Evolutionary conservation across 768 basidiomycete genomes (phyloP).

Genomic region (Tricholoma furcatifolium): DNA sequence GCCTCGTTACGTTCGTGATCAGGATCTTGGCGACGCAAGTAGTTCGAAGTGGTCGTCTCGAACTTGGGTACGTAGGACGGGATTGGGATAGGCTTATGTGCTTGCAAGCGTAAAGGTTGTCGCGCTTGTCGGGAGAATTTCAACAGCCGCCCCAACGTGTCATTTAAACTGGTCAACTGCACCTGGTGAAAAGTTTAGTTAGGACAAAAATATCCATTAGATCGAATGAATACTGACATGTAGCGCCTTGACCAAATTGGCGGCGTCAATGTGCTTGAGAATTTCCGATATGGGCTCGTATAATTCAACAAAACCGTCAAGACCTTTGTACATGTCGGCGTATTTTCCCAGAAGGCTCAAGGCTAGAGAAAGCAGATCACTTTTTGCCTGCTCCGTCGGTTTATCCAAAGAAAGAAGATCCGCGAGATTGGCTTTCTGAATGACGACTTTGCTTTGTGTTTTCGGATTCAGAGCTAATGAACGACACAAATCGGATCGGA

Average conservation of each 20-base stretch:
- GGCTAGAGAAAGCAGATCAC: slow-evolving; percentile 63
- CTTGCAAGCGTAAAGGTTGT: slow-evolving; percentile 78
- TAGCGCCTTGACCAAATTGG: slow-evolving; percentile 46
- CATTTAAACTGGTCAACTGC: slow-evolving; percentile 41
- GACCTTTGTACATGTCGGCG: slow-evolving; percentile 72
- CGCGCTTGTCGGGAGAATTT: slow-evolving; percentile 74
- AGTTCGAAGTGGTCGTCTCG: slow-evolving; percentile 71
- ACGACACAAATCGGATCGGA: slow-evolving; percentile 46
- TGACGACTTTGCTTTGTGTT: slow-evolving; percentile 36
- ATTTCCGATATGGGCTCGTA: slow-evolving; percentile 66
- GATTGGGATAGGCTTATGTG: slow-evolving; percentile 96
- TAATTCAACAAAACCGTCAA: slow-evolving; percentile 85
- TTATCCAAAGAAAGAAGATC: slow-evolving; percentile 35
- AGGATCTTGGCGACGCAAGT: slow-evolving; percentile 81
- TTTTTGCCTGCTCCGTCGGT: slow-evolving; percentile 64
- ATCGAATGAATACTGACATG: slow-evolving; percentile 41
- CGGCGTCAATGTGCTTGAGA: slow-evolving; percentile 49
- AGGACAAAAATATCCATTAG: slow-evolving; percentile 7
- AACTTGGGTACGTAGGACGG: slow-evolving; percentile 94
- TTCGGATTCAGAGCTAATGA: slow-evolving; percentile 39
- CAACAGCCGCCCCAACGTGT: slow-evolving; percentile 59
- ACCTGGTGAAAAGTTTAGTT: slow-evolving; percentile 37
- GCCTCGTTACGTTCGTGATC: slow-evolving; percentile 89
- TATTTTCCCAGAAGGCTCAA: slow-evolving; percentile 65
- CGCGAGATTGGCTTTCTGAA: slow-evolving; percentile 47